A percentile compares a stretch with the other conserved stretches of the same genome.
Evolutionary conservation across 208 protist species (phyloP).

Genomic region (Dictyostelium gargantuum): DNA sequence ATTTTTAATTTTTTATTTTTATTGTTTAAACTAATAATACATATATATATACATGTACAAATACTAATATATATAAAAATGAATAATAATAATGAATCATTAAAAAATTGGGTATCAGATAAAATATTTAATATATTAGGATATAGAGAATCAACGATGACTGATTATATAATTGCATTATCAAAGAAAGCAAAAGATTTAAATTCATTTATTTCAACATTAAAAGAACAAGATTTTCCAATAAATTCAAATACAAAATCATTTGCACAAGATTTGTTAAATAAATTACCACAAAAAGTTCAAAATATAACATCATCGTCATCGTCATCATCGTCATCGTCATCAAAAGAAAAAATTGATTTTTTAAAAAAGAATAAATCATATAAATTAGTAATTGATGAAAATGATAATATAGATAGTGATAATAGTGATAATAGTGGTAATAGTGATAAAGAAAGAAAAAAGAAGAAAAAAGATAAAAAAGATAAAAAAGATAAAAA

Average conservation of each 20-base stretch:
- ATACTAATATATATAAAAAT: no score
- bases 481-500: constrained; percentile 37
- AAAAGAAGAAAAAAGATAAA: background rate
- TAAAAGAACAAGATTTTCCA: constrained; percentile 43
- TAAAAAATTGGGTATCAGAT: constrained; percentile 73
- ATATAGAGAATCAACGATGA: constrained; percentile 64
- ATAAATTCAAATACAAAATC: background rate
- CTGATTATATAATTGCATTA: constrained; percentile 69
- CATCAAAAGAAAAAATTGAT: background rate
- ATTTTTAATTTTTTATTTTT: no score
- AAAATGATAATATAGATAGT: background rate
- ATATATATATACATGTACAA: no score
- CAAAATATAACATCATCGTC: background rate
- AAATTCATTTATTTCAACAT: background rate
- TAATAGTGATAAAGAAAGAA: background rate
- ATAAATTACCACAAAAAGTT: constrained; percentile 2
- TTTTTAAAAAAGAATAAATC: constrained; percentile 44
- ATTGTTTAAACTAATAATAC: no score
- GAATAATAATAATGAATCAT: background rate
- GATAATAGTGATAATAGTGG: background rate
- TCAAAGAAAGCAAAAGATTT: constrained; percentile 19
- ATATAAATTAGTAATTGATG: constrained; percentile 26
- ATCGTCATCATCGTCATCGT: background rate
- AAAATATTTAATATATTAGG: constrained; percentile 66
- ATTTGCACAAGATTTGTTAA: constrained; percentile 13